Conservation (phyloP, 2,329 filamentous ascomycete genomes). For the Beauveria brongniartii region DNA sequence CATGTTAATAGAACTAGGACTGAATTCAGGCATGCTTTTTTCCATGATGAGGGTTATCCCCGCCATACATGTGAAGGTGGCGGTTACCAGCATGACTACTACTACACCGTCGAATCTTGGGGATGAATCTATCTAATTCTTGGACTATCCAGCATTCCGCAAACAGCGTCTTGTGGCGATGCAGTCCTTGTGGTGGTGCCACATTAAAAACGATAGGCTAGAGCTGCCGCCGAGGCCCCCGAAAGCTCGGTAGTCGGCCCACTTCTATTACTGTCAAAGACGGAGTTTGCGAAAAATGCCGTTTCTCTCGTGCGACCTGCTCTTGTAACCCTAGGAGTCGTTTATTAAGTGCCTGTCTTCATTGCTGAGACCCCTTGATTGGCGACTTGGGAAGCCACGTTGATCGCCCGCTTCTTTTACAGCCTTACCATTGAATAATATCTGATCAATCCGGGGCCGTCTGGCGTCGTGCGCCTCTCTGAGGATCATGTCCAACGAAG, state of each 20-base stretch:
- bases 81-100: neutral
- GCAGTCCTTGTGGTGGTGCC: neutral
- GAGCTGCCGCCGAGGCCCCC: neutral
- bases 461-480: neutral
- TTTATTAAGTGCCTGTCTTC: neutral
- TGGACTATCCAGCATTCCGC: no score
- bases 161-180: neutral
- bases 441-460: neutral
- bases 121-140: no score
- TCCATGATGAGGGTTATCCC: no score
- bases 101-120: neutral
- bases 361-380: neutral
- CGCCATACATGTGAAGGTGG: neutral
- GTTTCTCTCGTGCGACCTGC: conserved; percentile 3
- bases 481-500: conserved; percentile 10
- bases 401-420: neutral
- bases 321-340: neutral
- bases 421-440: neutral
- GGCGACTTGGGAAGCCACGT: neutral
- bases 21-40: neutral
- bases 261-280: neutral
- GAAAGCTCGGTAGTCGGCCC: neutral
- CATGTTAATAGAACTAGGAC: conserved; percentile 1
- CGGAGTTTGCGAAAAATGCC: conserved; percentile 12
- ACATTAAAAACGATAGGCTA: neutral